Evolutionary conservation across 768 basidiomycete species (phyloP).

Genomic region (Xerocomellus chrysenteron): DNA sequence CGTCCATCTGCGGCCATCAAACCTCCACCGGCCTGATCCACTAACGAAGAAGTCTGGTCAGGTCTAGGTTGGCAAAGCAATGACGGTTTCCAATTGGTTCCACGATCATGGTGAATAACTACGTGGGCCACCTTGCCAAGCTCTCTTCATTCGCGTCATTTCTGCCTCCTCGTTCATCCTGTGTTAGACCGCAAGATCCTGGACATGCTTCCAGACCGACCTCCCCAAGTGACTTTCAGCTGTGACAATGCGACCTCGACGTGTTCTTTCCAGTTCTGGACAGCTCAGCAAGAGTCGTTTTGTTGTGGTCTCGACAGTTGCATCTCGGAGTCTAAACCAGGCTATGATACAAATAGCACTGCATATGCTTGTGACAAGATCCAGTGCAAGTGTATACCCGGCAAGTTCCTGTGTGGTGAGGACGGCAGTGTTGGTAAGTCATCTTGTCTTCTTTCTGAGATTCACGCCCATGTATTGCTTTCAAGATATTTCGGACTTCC

Average conservation of each 20-base stretch:
- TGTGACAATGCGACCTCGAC: slow-evolving; percentile 64
- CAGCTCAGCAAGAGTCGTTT: slow-evolving; percentile 90
- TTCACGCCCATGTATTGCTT: not conserved
- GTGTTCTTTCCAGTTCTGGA: slow-evolving; percentile 99
- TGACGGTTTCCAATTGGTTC: no score
- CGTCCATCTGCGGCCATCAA: no score
- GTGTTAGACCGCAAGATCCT: slow-evolving; percentile 88
- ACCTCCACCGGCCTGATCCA: no score
- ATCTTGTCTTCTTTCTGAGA: not conserved
- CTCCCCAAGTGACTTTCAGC: slow-evolving; percentile 95
- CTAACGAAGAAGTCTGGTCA: no score
- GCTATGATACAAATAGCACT: slow-evolving; percentile 70
- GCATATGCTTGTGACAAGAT: slow-evolving; percentile 80
- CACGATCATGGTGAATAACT: no score
- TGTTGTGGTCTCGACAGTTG: slow-evolving; percentile 87
- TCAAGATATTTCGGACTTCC: slow-evolving; percentile 87
- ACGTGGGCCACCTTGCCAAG: no score
- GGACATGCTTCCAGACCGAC: slow-evolving; percentile 84
- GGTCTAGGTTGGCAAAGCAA: no score
- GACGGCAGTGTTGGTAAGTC: slow-evolving; percentile 85
- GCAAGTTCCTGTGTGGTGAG: slow-evolving; percentile 92
- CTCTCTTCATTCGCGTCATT: no score
- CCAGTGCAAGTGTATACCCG: slow-evolving; percentile 91
- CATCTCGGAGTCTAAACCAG: slow-evolving; percentile 42
- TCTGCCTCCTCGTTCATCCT: not conserved